Base-by-base conservation (phyloP, 805 yeast genomes). In the Zygotorulaspora sp. region DNA sequence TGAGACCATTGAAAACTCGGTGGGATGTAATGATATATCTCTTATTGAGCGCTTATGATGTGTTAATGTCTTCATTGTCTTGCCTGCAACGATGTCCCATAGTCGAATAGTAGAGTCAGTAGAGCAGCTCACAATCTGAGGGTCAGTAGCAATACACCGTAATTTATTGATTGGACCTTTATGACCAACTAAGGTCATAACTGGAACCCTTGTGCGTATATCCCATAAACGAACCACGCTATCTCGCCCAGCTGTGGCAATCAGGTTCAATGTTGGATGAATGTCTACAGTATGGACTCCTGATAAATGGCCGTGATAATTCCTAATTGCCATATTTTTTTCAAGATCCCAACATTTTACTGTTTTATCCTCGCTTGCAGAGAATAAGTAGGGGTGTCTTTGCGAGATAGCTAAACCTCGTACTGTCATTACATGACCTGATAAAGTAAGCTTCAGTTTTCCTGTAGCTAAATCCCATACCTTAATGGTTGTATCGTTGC, bases 311-410 rank as follows among this genome's bases (percentile, higher is more conserved):
- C 98, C 99, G 63, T 89, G 94, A 61, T 86, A 92, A 51, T 88
- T 87, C 39, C 97, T 68, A 3, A 88, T 75, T 2, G 85, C 77
- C 49, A 77, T 77, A 51, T 89, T 86, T 53, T 78, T 75, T 59
- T 90, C 97, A 49, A 92, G 69, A 66, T 92, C 99, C 97, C 97
- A 92, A 61, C 97, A 89, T 56, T 86, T 78, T 7, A 88, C 86
- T 17, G 88, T 72, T 58, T 89, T 89, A 59, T 92, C 99, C 56
- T 92, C 97, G 30, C 96, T 83, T 16, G 92, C 89, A 10, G 90
- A 77, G 58, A 89, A 92, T 67, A 92, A 65, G 59, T 90, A 90
- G 0, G 97, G 96, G 56, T 80, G 87, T 38, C 83, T 67, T 2
- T 71, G 66, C 0, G 95, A 84, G 0, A 90, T 73, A 0, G 72